phyloP scores from a whole-genome alignment of 257 asterid species.

The Plantago major region DNA sequence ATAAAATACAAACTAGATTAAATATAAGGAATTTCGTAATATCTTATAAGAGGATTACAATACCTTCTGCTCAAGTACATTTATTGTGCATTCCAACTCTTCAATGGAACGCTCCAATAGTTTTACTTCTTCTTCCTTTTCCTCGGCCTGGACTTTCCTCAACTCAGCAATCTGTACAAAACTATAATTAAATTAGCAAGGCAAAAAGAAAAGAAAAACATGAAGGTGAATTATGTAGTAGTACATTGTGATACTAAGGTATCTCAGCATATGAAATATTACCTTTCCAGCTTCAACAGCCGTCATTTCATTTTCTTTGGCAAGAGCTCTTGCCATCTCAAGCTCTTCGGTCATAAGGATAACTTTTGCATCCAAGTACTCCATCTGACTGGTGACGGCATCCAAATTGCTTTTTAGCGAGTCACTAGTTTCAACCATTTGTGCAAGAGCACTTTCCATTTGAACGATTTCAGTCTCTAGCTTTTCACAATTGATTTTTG shows the following conservation, averaged over 20 bases:
- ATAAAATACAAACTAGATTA: neutral
- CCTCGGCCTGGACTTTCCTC: slow-evolving; percentile 52
- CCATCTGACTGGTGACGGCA: slow-evolving; percentile 41
- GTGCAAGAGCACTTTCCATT: slow-evolving; percentile 53
- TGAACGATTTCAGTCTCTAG: slow-evolving; percentile 62
- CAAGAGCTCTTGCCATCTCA: slow-evolving; percentile 54
- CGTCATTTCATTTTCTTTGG: slow-evolving; percentile 64
- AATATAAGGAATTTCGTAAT: neutral
- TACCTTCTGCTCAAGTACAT: slow-evolving; percentile 95
- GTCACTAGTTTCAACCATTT: slow-evolving; percentile 50
- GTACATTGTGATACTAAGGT: neutral
- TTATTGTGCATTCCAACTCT: slow-evolving; percentile 82
- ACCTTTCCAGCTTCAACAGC: slow-evolving; percentile 87
- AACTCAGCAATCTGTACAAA: slow-evolving; percentile 53
- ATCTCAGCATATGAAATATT: neutral
- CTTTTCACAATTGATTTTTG: slow-evolving; percentile 40
- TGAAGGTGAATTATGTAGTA: neutral
- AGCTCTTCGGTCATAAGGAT: slow-evolving; percentile 48
- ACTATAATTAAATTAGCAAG: neutral
- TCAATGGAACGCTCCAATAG: slow-evolving; percentile 83
- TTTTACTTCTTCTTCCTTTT: slow-evolving; percentile 84
- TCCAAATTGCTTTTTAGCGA: slow-evolving; percentile 56
- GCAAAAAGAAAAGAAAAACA: neutral
- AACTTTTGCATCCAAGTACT: slow-evolving; percentile 44
- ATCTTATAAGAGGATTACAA: slow-evolving; percentile 13